Percentiles rank a stretch among this genome's conserved stretches.
Evolutionary conservation across 1,139 yeast genomes (phyloP).

Genomic region (Candida dubliniensis): DNA sequence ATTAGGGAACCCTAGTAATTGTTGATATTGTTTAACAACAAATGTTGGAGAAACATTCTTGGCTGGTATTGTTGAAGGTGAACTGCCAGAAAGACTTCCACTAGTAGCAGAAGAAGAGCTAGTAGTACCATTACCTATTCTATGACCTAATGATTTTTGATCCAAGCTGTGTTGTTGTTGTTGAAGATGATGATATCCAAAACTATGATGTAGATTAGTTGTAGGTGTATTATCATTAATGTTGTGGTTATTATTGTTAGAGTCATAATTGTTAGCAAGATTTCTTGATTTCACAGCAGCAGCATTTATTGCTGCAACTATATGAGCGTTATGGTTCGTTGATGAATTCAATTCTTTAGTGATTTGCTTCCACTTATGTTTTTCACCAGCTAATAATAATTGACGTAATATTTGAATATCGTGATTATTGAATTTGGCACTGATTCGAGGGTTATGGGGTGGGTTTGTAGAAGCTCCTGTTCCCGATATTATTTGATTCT

Average conservation of each 20-base stretch:
- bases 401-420: slow-evolving; percentile 43
- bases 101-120: too few relatives aligned
- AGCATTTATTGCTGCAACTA: slow-evolving; percentile 18
- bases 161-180: neutral
- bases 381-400: slow-evolving; percentile 42
- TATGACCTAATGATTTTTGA: slow-evolving; percentile 3
- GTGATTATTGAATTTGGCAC: slow-evolving; percentile 33
- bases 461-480: slow-evolving; percentile 17
- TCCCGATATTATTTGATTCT: slow-evolving; percentile 9
- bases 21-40: slow-evolving; percentile 45
- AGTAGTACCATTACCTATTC: too few relatives aligned
- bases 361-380: slow-evolving; percentile 49
- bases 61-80: slow-evolving; percentile 12
- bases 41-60: slow-evolving; percentile 48
- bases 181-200: slow-evolving; percentile 5
- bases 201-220: slow-evolving; percentile 5
- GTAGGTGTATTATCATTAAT: slow-evolving; percentile 1
- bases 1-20: slow-evolving; percentile 43
- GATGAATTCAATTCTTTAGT: slow-evolving; percentile 41
- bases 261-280: slow-evolving; percentile 2
- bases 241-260: slow-evolving; percentile 14
- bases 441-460: slow-evolving; percentile 12
- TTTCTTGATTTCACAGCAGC: slow-evolving; percentile 1
- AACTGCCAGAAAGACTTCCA: neutral
- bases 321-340: slow-evolving; percentile 14